Conservation (phyloP, 2,329 filamentous ascomycete genomes). For the Sarocladium kiliense region DNA sequence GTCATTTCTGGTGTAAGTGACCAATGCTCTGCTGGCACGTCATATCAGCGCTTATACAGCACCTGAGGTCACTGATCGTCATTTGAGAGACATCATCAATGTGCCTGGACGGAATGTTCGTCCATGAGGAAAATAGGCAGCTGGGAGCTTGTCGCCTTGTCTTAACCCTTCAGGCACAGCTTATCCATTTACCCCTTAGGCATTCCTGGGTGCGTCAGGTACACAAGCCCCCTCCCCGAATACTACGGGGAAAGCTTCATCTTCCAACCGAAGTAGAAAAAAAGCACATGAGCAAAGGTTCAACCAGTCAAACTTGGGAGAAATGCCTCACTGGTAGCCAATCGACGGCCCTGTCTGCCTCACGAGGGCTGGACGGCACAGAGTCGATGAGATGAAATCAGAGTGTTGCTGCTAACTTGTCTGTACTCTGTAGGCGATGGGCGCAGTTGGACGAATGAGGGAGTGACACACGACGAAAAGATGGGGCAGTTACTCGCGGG, state of each 20-base stretch:
- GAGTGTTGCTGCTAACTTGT: too few species aligned
- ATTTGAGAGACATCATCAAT: too few species aligned
- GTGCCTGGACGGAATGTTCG: too few species aligned
- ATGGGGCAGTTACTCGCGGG: background rate
- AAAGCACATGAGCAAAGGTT: background rate
- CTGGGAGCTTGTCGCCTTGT: background rate
- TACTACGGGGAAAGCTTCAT: too few species aligned
- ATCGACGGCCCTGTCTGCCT: conserved; percentile 1
- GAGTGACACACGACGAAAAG: background rate
- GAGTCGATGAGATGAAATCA: too few species aligned
- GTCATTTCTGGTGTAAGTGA: background rate
- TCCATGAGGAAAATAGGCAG: too few species aligned
- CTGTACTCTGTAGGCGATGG: background rate
- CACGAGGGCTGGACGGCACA: conserved; percentile 2
- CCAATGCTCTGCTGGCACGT: background rate
- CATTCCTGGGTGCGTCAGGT: background rate
- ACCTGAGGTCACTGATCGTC: too few species aligned
- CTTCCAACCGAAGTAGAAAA: background rate
- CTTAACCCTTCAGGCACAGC: background rate
- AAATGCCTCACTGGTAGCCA: conserved; percentile 1
- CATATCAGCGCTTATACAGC: background rate
- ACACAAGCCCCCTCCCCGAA: too few species aligned
- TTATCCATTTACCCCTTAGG: background rate
- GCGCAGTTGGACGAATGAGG: conserved; percentile 1
- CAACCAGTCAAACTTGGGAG: background rate